phyloP scores from a whole-genome alignment of 345 rosid species.

The Gossypium thurberi region DNA sequence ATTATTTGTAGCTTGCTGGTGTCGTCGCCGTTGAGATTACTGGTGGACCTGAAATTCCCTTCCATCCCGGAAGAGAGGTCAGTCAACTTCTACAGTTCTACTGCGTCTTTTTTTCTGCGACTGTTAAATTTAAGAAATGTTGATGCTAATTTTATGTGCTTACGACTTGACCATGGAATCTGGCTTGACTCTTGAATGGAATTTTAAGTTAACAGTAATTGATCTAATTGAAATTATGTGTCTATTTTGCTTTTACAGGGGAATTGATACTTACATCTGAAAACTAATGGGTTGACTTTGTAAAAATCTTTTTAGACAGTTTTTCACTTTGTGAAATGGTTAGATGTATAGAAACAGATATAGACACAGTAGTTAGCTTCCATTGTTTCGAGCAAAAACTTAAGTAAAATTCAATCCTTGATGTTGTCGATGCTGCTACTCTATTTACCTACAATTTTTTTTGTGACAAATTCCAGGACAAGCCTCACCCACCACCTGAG shows the following conservation, averaged over 20 bases:
- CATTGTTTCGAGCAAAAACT: not conserved
- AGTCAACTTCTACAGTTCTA: not conserved
- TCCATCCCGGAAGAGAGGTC: not conserved
- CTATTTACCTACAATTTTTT: not conserved
- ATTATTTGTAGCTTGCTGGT: not conserved
- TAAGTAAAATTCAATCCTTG: not conserved
- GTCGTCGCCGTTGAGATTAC: not conserved
- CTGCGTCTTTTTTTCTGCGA: not conserved
- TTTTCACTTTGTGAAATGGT: not conserved
- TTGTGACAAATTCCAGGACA: not conserved
- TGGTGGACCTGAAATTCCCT: conserved; percentile 2
- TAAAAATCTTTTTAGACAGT: too few species aligned
- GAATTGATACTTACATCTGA: too few species aligned
- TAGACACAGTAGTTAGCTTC: not conserved
- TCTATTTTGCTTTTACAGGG: not conserved
- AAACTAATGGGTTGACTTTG: too few species aligned
- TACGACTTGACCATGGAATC: not conserved
- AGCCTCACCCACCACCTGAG: conserved; percentile 80
- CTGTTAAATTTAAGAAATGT: not conserved
- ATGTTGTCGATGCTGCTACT: not conserved
- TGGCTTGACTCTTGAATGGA: not conserved
- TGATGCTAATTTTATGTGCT: not conserved
- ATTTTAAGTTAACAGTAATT: not conserved
- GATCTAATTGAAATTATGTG: not conserved
- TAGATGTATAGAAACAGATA: not conserved